Percentiles rank a stretch among this genome's conserved stretches.
Evolutionary conservation across 2,329 filamentous ascomycete species (phyloP).

Genomic region (Penicillium italicum): DNA sequence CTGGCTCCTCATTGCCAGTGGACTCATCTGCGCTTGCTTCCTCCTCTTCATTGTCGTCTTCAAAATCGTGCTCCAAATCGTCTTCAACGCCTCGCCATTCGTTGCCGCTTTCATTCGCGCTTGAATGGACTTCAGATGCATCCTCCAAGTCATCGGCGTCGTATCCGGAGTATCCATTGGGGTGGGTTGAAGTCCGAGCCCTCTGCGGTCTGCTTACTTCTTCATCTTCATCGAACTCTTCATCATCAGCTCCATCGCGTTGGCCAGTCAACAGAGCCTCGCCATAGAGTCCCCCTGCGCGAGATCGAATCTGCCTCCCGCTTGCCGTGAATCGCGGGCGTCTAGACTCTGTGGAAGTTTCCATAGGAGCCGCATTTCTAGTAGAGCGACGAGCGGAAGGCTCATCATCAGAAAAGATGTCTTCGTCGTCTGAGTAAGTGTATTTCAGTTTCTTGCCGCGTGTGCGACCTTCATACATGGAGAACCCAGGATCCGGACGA

Average conservation of each 20-base stretch:
- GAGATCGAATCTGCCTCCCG: conserved; percentile 69
- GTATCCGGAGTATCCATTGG: conserved; percentile 49
- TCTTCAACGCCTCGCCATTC: conserved; percentile 75
- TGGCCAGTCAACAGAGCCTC: conserved; percentile 56
- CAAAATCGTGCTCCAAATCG: conserved; percentile 66
- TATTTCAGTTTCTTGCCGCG: conserved; percentile 95
- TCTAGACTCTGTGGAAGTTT: conserved; percentile 66
- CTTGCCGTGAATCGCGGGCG: conserved; percentile 73
- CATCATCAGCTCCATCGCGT: conserved; percentile 42
- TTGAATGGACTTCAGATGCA: conserved; percentile 57
- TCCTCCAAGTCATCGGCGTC: conserved; percentile 64
- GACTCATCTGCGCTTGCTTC: conserved; percentile 41
- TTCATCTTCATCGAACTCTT: conserved; percentile 37
- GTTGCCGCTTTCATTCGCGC: conserved; percentile 56
- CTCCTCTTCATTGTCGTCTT: conserved; percentile 48
- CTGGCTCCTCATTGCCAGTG: conserved; percentile 52
- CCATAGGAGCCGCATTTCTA: conserved; percentile 64
- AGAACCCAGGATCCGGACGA: conserved; percentile 83
- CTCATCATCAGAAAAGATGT: conserved; percentile 59
- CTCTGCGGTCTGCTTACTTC: conserved; percentile 41
- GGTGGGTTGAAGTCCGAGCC: conserved; percentile 25
- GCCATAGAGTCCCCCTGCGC: conserved; percentile 54
- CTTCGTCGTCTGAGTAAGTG: conserved; percentile 88
- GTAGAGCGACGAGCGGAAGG: conserved; percentile 63
- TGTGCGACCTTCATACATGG: conserved; percentile 91